Evolutionary conservation across 129 eudicot species (phyloP), one percentile per base, ranked within the genome.

Genomic region (Lactuca sativa): DNA sequence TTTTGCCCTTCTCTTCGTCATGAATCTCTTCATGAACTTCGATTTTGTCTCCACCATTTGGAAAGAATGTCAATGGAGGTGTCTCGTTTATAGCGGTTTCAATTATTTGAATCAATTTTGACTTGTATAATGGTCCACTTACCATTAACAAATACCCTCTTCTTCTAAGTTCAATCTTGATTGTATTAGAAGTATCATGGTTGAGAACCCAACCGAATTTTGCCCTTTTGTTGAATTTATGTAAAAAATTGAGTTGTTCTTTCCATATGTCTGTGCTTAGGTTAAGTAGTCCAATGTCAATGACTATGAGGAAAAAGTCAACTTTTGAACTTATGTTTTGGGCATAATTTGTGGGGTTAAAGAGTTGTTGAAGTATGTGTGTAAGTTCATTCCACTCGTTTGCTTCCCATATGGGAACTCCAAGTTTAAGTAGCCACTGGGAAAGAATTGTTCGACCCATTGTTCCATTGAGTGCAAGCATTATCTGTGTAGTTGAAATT

Each of bases 311-410:
- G 54, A 78, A 81, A 44, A 79, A 67, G 57, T 81, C 77, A 64
- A 56, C 36, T 55, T 72, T 70, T 59, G 81, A 63, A 56, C 38
- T 64, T 31, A 78, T 56, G 59, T 13, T 69, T 72, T 71, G 76
- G 49, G 64, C 38, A 34, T 67, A 52, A 71, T 17, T 80, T 32
- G 69, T 64, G 59, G 79, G 73, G 56, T 86, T 78, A 71, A 80
- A 75, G 34, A 83, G 72, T 47, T 76, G 81, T 34, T 88, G 81
- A 62, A 93, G 95, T 66, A 74, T 59, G 59, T 37, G 86, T 44
- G 95, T 89, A 43, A 93, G 82, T 70, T 90, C 88, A 72, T 90
- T 93, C 99, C 99, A 93, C 34, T 89, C 92, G 41, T 90, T 86
- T 30, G 89, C 95, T 77, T 87, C 92, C 74, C 75, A 77, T 55